A percentile compares a stretch with the other conserved stretches of the same genome.
Conservation (phyloP, 2,329 filamentous ascomycete genomes). For the Coniochaeta pulveracea region DNA sequence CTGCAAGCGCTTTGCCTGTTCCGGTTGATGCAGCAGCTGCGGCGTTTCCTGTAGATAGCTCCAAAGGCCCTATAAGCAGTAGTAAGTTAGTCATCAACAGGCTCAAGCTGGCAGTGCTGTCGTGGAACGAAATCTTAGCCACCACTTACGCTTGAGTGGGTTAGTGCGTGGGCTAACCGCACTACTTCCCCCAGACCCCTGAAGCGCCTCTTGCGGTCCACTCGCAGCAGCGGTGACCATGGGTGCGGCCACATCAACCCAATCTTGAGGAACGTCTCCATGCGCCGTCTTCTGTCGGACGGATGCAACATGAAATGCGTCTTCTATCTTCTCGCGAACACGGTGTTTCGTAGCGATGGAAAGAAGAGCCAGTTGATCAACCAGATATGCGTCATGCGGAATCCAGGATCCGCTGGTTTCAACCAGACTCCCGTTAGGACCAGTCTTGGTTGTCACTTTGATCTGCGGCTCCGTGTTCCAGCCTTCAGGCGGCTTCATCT, state of each 20-base stretch:
- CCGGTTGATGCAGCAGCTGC: conserved; percentile 17
- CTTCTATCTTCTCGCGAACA: conserved; percentile 63
- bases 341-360: conserved; percentile 77
- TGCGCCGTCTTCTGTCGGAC: conserved; percentile 70
- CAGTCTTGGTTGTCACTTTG: conserved; percentile 41
- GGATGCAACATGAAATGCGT: conserved; percentile 58
- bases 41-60: conserved; percentile 21
- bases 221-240: conserved; percentile 27
- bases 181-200: conserved; percentile 23
- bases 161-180: conserved; percentile 42
- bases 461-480: conserved; percentile 37
- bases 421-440: conserved; percentile 50
- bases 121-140: no score
- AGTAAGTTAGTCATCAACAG: no score
- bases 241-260: conserved; percentile 56
- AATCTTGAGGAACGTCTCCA: conserved; percentile 66
- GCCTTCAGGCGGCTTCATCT: conserved; percentile 36
- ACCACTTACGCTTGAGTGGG: conserved; percentile 51
- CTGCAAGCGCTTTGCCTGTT: background rate
- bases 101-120: no score
- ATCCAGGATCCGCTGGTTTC: conserved; percentile 58
- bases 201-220: background rate
- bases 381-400: conserved; percentile 62
- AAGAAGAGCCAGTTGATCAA: conserved; percentile 72
- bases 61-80: conserved; percentile 27